These are phyloP conservation scores for Metschnikowia vanudenii DNA, from an alignment of 805 yeast genomes.

Conservation along the genomic window DNA sequence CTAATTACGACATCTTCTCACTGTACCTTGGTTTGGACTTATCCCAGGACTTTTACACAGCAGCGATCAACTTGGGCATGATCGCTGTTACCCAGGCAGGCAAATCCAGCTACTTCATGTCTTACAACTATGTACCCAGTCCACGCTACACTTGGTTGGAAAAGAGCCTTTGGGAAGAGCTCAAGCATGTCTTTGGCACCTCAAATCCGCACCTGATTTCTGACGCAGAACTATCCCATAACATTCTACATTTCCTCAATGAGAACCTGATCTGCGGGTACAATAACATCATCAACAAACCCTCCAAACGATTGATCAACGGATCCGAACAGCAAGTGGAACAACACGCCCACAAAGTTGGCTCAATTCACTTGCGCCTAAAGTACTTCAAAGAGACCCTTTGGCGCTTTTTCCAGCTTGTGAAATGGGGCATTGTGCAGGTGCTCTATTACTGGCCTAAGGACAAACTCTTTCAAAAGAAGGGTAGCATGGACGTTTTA, in stretches of 20 bases:
- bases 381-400: slow-evolving; percentile 23
- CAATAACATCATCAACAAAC: slow-evolving; percentile 30
- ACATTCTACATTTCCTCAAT: slow-evolving; percentile 11
- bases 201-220: not conserved
- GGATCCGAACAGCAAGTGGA: slow-evolving; percentile 15
- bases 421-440: slow-evolving; percentile 15
- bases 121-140: slow-evolving; percentile 47
- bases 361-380: slow-evolving; percentile 24
- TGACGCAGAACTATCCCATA: slow-evolving; percentile 2
- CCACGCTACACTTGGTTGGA: slow-evolving; percentile 55
- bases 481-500: not conserved
- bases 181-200: slow-evolving; percentile 3
- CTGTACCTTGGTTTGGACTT: slow-evolving; percentile 38
- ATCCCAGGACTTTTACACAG: slow-evolving; percentile 66
- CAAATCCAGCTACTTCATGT: slow-evolving; percentile 61
- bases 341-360: slow-evolving; percentile 3
- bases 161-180: slow-evolving; percentile 7
- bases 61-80: slow-evolving; percentile 57
- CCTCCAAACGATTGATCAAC: slow-evolving; percentile 25
- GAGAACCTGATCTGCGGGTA: slow-evolving; percentile 25
- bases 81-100: slow-evolving; percentile 68
- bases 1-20: slow-evolving; percentile 22
- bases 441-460: slow-evolving; percentile 3
- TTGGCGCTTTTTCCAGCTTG: slow-evolving; percentile 22
- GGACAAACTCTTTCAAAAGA: not conserved